Base-by-base conservation (phyloP, 257 asterid species). In the Agastache rugosa region DNA sequence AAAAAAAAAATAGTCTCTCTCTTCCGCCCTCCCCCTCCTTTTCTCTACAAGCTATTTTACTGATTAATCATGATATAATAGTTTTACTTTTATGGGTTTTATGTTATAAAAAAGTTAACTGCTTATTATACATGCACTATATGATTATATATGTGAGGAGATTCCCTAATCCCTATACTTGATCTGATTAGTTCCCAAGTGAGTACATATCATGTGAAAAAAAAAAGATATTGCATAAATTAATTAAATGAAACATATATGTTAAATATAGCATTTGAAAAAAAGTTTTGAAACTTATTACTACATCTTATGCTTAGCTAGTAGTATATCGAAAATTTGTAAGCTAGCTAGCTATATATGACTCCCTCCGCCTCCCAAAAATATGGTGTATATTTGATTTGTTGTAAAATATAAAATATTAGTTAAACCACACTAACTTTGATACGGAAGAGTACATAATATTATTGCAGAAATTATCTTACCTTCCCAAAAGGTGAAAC, bases 401-500 rank as follows among this genome's bases (percentile, higher is more conserved):
- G n/a, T n/a, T n/a, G n/a, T n/a, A n/a, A n/a, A n/a, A n/a, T n/a
- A n/a, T n/a, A n/a, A n/a, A n/a, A n/a, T n/a, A n/a, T n/a, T n/a
- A n/a, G n/a, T n/a, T n/a, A n/a, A n/a, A n/a, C n/a, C n/a, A n/a
- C n/a, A n/a, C n/a, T n/a, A n/a, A n/a, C n/a, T n/a, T n/a, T n/a
- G n/a, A n/a, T n/a, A n/a, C n/a, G n/a, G n/a, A n/a, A n/a, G n/a
- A n/a, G n/a, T 1, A 2, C 44, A 39, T n/a, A n/a, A n/a, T n/a
- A n/a, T n/a, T 39, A 39, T 58, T 25, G 16, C 62, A 20, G 16
- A 62, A 62, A 35, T 17, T 17, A 0, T n/a, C 16, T 48, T 86
- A 87, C 99, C 99, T 94, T 94, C 83, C 97, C 97, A 80, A 94
- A 94, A 78, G 99, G 99, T 75, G 99, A 94, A 88, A 92, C 99